Evolutionary conservation across 257 asterid species (phyloP).

Genomic region (Plantago ovata): DNA sequence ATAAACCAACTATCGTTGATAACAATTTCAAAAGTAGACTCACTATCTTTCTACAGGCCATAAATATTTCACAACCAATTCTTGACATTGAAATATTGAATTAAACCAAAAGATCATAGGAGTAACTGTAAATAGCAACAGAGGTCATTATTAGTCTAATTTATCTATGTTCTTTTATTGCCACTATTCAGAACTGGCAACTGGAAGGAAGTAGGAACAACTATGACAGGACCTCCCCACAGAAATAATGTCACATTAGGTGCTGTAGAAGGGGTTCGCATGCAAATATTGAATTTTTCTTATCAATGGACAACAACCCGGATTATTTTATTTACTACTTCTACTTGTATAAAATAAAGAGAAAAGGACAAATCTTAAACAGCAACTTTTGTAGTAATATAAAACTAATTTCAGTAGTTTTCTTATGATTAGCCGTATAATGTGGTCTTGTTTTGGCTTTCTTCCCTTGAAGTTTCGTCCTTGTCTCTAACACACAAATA

Average conservation of each 20-base stretch:
- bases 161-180: neutral
- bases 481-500: constrained; percentile 3
- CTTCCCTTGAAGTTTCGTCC: constrained; percentile 39
- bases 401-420: constrained; percentile 25
- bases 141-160: neutral
- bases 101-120: too few species aligned
- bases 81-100: too few species aligned
- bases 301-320: too few species aligned
- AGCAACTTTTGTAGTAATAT: neutral
- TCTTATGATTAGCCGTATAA: constrained; percentile 42
- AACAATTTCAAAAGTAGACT: too few species aligned
- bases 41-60: too few species aligned
- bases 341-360: neutral
- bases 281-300: constrained; percentile 19
- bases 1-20: too few species aligned
- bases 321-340: too few species aligned
- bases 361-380: neutral
- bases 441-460: constrained; percentile 24
- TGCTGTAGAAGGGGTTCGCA: constrained; percentile 16
- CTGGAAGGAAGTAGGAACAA: constrained; percentile 16
- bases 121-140: too few species aligned
- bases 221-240: constrained; percentile 2
- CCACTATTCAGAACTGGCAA: constrained; percentile 18
- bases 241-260: constrained; percentile 6
- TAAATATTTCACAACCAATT: too few species aligned